Conservation (phyloP, 108 stramenopile genomes). For the Discostella pseudostelligera region DNA sequence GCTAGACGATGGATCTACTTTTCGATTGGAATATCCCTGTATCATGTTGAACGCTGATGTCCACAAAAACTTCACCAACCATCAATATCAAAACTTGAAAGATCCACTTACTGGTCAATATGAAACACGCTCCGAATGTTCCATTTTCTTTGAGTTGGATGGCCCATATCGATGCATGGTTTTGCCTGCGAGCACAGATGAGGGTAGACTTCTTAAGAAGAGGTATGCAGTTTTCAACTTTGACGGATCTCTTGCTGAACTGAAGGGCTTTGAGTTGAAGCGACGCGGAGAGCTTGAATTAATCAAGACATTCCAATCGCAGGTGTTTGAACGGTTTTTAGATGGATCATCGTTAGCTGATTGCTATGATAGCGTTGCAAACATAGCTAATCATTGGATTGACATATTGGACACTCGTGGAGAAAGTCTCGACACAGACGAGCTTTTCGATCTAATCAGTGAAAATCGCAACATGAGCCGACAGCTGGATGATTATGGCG, state of each 20-base stretch:
- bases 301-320: conserved; percentile 98
- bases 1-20: conserved; percentile 68
- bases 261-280: conserved; percentile 99
- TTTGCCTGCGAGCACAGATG: conserved; percentile 97
- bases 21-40: conserved; percentile 95
- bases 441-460: conserved; percentile 95
- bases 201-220: conserved; percentile 98
- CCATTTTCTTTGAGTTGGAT: conserved; percentile 99
- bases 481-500: conserved; percentile 96
- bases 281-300: conserved; percentile 98
- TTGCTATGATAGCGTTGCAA: conserved; percentile 96
- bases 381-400: conserved; percentile 98
- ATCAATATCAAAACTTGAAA: conserved; percentile 95
- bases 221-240: conserved; percentile 99
- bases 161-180: conserved; percentile 99
- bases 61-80: conserved; percentile 97
- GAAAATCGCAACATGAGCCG: conserved; percentile 98
- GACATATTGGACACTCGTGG: conserved; percentile 96
- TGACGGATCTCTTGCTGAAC: conserved; percentile 97
- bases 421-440: conserved; percentile 90
- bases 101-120: conserved; percentile 85
- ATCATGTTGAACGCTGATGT: conserved; percentile 99
- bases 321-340: conserved; percentile 96
- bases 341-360: conserved; percentile 83
- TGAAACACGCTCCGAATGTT: conserved; percentile 92